Percentiles rank a stretch among this genome's conserved stretches.
These are phyloP conservation scores for Citrus cavaleriei DNA, from an alignment of 345 rosid species.

Conservation along the genomic window DNA sequence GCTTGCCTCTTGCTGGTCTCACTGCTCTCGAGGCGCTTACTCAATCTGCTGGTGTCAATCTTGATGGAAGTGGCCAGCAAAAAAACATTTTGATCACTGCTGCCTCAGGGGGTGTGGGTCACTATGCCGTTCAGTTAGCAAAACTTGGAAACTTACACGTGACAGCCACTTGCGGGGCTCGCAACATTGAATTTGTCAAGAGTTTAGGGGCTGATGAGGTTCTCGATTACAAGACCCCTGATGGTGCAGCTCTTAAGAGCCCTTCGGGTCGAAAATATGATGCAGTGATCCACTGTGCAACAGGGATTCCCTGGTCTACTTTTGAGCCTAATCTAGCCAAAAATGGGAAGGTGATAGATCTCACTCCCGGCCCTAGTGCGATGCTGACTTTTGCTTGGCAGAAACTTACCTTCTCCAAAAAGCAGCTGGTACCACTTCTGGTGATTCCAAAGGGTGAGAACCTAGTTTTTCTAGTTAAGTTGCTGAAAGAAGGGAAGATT, in stretches of 20 bases:
- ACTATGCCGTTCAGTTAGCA: conserved; percentile 69
- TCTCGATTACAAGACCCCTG: conserved; percentile 71
- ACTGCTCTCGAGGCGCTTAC: conserved; percentile 64
- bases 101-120: conserved; percentile 87
- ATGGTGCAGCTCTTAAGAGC: conserved; percentile 66
- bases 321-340: conserved; percentile 62
- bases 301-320: conserved; percentile 54
- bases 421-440: conserved; percentile 55
- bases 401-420: conserved; percentile 61
- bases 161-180: conserved; percentile 80
- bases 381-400: conserved; percentile 41
- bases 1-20: conserved; percentile 61
- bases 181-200: conserved; percentile 63
- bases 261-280: conserved; percentile 75
- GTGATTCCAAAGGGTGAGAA: conserved; percentile 40
- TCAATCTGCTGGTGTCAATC: conserved; percentile 51
- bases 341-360: conserved; percentile 59
- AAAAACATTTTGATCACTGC: conserved; percentile 65
- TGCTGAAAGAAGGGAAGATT: conserved; percentile 60
- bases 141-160: conserved; percentile 71
- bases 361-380: conserved; percentile 39
- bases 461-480: conserved; percentile 39
- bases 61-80: conserved; percentile 53
- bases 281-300: conserved; percentile 63
- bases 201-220: conserved; percentile 80